These are phyloP conservation scores for Physcomitrium patens DNA, from an alignment of 225 moss, liverwort and hornwort genomes.

Conservation along the genomic window DNA sequence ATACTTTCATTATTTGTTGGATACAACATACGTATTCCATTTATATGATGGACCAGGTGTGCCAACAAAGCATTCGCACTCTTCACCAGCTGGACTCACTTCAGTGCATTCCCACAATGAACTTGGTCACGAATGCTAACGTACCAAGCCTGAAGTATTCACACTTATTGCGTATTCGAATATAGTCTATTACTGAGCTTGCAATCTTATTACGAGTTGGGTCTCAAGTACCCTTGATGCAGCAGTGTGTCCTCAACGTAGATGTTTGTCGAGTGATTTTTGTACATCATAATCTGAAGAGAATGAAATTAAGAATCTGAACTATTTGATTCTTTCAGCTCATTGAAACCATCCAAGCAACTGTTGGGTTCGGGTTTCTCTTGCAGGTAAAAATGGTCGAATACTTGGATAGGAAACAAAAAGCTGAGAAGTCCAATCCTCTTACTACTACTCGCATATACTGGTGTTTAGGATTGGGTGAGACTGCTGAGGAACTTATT, in stretches of 20 bases:
- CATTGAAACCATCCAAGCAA: not conserved
- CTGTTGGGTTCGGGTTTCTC: not conserved
- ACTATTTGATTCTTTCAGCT: not conserved
- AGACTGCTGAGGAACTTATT: slow-evolving; percentile 58
- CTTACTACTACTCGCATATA: slow-evolving; percentile 62
- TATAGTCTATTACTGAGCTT: too few species aligned
- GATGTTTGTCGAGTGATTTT: not conserved
- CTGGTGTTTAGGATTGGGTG: slow-evolving; percentile 78
- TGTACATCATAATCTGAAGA: not conserved
- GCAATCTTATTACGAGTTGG: too few species aligned
- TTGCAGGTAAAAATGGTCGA: slow-evolving; percentile 58
- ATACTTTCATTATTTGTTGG: not conserved
- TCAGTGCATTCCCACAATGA: not conserved
- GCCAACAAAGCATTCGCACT: not conserved
- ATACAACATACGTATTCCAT: not conserved
- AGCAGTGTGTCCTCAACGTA: not conserved
- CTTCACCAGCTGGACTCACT: not conserved
- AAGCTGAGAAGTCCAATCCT: slow-evolving; percentile 44
- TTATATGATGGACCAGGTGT: not conserved
- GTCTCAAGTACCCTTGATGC: not conserved
- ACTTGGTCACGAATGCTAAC: slow-evolving; percentile 5
- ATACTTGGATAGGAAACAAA: slow-evolving; percentile 49
- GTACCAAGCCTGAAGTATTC: not conserved
- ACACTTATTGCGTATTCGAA: too few species aligned
- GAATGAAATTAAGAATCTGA: not conserved